A percentile compares a stretch with the other conserved stretches of the same genome.
Evolutionary conservation across 2,329 filamentous ascomycete genomes (phyloP).

Genomic region (Mycocentrospora acerina): DNA sequence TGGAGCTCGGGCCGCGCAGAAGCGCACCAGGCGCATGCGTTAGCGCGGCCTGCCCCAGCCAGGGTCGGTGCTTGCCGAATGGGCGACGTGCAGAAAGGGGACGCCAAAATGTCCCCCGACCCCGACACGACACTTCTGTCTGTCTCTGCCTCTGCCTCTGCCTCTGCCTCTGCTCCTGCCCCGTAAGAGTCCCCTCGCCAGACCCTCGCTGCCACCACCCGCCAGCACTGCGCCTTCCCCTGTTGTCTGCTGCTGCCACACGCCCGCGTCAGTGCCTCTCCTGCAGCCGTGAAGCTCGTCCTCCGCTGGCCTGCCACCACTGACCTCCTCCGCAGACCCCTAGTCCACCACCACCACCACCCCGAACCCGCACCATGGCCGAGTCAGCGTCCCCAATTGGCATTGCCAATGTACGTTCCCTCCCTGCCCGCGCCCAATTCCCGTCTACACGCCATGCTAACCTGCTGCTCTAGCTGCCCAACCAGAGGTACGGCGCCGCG

Average conservation of each 20-base stretch:
- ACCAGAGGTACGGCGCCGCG: slow-evolving; percentile 60
- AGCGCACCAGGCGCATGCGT: slow-evolving; percentile 20
- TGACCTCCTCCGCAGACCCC: slow-evolving; percentile 25
- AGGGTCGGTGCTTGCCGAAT: slow-evolving; percentile 42
- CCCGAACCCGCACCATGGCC: slow-evolving; percentile 53
- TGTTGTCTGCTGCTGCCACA: neutral
- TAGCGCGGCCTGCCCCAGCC: slow-evolving; percentile 40
- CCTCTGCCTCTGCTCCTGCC: too few species aligned
- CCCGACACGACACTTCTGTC: too few species aligned
- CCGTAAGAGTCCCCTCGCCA: too few species aligned
- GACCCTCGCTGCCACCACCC: slow-evolving; percentile 7
- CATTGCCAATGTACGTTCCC: slow-evolving; percentile 68
- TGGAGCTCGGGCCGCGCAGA: slow-evolving; percentile 25
- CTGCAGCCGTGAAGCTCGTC: neutral
- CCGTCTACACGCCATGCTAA: slow-evolving; percentile 43
- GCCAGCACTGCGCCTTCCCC: slow-evolving; percentile 6
- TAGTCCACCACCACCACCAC: slow-evolving; percentile 19
- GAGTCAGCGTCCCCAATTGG: slow-evolving; percentile 69
- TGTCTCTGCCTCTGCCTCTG: too few species aligned
- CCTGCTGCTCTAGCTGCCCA: slow-evolving; percentile 57
- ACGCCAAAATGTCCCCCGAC: slow-evolving; percentile 40
- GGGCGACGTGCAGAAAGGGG: slow-evolving; percentile 43
- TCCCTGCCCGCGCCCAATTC: slow-evolving; percentile 1
- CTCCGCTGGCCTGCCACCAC: slow-evolving; percentile 3
- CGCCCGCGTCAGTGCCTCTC: slow-evolving; percentile 5